phyloP scores from a whole-genome alignment of 1,284 basidiomycete genomes.

The Ustilago cynodontis region DNA sequence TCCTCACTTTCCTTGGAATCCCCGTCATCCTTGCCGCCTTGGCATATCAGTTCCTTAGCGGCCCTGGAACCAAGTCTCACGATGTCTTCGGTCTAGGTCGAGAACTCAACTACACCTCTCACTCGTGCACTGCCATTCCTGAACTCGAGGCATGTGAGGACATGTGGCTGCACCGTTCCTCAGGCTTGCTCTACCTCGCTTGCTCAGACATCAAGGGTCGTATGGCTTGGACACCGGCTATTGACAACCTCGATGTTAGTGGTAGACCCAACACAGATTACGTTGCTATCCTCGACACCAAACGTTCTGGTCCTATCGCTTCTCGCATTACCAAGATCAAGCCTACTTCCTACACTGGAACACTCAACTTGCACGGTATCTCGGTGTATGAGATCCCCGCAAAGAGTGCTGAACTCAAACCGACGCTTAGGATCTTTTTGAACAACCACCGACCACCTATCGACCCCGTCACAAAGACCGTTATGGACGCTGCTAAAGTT shows the following conservation, averaged over 20 bases:
- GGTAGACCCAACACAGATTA: conserved; percentile 64
- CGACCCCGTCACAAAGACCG: conserved; percentile 30
- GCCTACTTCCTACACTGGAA: conserved; percentile 71
- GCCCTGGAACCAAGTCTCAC: conserved; percentile 40
- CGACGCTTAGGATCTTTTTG: conserved; percentile 56
- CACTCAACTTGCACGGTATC: conserved; percentile 78
- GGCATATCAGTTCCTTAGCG: conserved; percentile 48
- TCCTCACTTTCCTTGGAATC: conserved; percentile 37
- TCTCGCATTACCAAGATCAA: conserved; percentile 73
- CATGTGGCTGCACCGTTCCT: conserved; percentile 65
- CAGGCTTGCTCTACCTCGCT: conserved; percentile 78
- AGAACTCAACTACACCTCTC: conserved; percentile 36
- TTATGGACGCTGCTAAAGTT: conserved; percentile 67
- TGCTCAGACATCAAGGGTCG: conserved; percentile 76
- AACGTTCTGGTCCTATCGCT: conserved; percentile 73
- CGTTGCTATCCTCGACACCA: conserved; percentile 76
- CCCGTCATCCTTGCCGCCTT: conserved; percentile 38
- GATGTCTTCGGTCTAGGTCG: conserved; percentile 50
- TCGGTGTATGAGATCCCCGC: conserved; percentile 72
- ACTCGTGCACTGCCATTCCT: conserved; percentile 43
- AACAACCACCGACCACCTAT: conserved; percentile 60
- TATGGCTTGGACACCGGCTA: conserved; percentile 75
- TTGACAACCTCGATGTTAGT: conserved; percentile 44
- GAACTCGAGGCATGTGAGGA: conserved; percentile 54
- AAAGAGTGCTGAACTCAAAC: conserved; percentile 36